A percentile compares a stretch with the other conserved stretches of the same genome.
Conservation (phyloP, 176 grass and related monocot genomes). For the Aegilops bicornis region DNA sequence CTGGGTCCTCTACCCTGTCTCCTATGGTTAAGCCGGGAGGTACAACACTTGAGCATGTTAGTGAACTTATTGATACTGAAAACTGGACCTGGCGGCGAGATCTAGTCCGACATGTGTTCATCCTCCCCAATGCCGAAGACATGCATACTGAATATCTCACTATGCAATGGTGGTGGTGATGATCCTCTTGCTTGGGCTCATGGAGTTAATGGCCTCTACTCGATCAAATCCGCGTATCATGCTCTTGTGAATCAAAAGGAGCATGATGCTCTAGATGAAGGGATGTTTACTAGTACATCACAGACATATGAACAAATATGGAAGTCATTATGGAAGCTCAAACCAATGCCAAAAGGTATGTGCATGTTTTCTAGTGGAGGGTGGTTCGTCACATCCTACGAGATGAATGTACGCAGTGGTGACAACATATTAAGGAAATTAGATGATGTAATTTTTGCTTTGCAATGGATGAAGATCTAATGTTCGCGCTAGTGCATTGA, state of each 20-base stretch:
- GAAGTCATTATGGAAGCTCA: no score
- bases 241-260: neutral
- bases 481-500: no score
- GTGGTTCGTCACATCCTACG: no score
- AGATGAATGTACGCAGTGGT: no score
- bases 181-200: neutral
- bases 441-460: no score
- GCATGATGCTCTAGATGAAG: neutral
- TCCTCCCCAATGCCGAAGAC: neutral
- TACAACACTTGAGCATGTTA: neutral
- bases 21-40: no score
- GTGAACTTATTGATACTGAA: neutral
- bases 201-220: neutral
- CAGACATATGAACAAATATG: neutral
- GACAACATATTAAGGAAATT: no score
- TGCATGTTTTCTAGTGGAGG: no score
- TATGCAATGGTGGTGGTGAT: neutral
- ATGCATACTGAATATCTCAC: neutral
- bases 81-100: neutral
- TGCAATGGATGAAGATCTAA: no score
- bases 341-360: no score
- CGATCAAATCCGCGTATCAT: neutral
- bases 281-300: neutral
- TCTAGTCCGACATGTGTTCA: neutral
- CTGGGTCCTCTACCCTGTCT: no score